Conservation (phyloP, 2,329 filamentous ascomycete genomes). For the Calonectria crousiana region DNA sequence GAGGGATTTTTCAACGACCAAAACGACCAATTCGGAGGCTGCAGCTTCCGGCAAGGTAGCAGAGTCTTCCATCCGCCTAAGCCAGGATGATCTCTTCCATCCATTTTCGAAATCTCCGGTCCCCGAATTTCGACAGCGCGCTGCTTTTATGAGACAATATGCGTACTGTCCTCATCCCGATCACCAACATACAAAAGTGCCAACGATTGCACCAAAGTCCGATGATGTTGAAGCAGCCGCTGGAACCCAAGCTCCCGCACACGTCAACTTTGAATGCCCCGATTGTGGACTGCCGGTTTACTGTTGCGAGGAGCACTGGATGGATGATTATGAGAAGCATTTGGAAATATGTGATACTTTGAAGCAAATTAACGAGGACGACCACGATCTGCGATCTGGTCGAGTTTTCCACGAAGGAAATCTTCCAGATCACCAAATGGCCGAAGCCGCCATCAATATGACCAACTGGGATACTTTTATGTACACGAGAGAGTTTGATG, state of each 20-base stretch:
- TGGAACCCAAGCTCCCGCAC: slow-evolving; percentile 75
- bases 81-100: slow-evolving; percentile 90
- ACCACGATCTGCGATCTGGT: slow-evolving; percentile 92
- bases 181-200: slow-evolving; percentile 80
- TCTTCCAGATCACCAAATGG: slow-evolving; percentile 89
- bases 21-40: slow-evolving; percentile 43
- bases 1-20: slow-evolving; percentile 49
- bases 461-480: slow-evolving; percentile 98
- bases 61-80: slow-evolving; percentile 57
- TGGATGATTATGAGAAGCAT: slow-evolving; percentile 93
- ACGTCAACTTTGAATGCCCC: slow-evolving; percentile 94
- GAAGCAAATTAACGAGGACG: slow-evolving; percentile 95
- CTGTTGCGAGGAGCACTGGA: slow-evolving; percentile 95
- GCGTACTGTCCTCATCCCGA: slow-evolving; percentile 93
- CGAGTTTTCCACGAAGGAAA: slow-evolving; percentile 94
- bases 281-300: slow-evolving; percentile 96
- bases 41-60: slow-evolving; percentile 39
- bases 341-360: slow-evolving; percentile 92
- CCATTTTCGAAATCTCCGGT: slow-evolving; percentile 90
- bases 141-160: slow-evolving; percentile 92
- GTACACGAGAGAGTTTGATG: slow-evolving; percentile 91
- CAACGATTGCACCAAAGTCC: slow-evolving; percentile 73
- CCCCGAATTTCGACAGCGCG: slow-evolving; percentile 86
- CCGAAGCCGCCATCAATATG: slow-evolving; percentile 95
- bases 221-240: slow-evolving; percentile 69